Evolutionary conservation across 108 stramenopile species (phyloP).

Genomic region (Poteriospumella lacustris): DNA sequence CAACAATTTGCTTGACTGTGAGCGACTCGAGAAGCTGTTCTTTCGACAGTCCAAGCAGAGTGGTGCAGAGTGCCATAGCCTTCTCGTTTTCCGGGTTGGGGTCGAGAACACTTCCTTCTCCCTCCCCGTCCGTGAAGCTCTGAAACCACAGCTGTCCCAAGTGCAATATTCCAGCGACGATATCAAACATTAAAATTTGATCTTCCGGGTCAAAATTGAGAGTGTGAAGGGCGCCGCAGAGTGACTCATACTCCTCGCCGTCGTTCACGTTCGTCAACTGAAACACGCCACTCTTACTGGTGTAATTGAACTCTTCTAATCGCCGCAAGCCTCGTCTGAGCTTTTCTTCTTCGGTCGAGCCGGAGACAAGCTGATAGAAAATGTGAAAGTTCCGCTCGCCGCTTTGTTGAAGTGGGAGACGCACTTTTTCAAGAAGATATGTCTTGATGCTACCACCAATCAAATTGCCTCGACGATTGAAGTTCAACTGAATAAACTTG

Average conservation of each 20-base stretch:
- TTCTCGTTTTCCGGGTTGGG: not conserved
- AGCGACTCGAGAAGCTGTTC: slow-evolving; percentile 49
- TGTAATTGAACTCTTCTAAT: slow-evolving; percentile 42
- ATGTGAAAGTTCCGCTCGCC: slow-evolving; percentile 71
- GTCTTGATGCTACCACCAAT: slow-evolving; percentile 87
- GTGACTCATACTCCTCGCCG: slow-evolving; percentile 35
- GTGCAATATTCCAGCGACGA: slow-evolving; percentile 52
- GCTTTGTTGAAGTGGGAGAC: slow-evolving; percentile 73
- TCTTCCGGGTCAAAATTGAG: slow-evolving; percentile 33
- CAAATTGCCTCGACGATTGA: slow-evolving; percentile 75
- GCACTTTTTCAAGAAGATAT: slow-evolving; percentile 94
- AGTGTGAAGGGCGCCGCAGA: slow-evolving; percentile 16
- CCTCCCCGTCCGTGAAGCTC: not conserved
- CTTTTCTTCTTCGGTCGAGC: slow-evolving; percentile 26
- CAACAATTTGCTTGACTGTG: slow-evolving; percentile 34
- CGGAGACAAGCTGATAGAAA: slow-evolving; percentile 41
- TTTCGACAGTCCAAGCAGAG: slow-evolving; percentile 63
- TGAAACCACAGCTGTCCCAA: slow-evolving; percentile 53
- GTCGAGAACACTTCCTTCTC: not conserved
- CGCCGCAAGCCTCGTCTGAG: slow-evolving; percentile 31
- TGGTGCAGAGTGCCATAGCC: slow-evolving; percentile 57
- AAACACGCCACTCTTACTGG: slow-evolving; percentile 42
- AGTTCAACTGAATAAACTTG: slow-evolving; percentile 89
- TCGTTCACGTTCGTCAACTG: slow-evolving; percentile 36
- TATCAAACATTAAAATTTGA: slow-evolving; percentile 31